These are phyloP conservation scores for Hypoxylon sp. DNA, from an alignment of 2,329 filamentous ascomycete genomes.

Conservation along the genomic window DNA sequence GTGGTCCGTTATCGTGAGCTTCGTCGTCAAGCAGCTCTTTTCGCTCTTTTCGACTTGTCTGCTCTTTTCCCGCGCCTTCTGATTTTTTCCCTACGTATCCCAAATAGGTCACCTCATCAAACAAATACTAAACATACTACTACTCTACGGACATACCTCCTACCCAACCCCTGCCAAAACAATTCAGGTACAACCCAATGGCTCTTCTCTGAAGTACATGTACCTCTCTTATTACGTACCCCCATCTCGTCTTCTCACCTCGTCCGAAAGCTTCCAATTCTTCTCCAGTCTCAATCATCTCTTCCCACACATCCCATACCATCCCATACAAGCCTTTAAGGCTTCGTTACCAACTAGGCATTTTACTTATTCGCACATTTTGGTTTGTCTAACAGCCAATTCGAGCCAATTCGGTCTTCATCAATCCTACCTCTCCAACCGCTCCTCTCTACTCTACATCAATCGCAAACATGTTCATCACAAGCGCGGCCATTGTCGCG, in stretches of 20 bases:
- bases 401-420: conserved; percentile 22
- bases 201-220: conserved; percentile 5
- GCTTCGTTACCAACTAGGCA: conserved; percentile 30
- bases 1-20: conserved; percentile 46
- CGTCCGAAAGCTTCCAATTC: conserved; percentile 28
- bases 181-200: conserved; percentile 41
- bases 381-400: conserved; percentile 28
- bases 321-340: conserved; percentile 16
- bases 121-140: conserved; percentile 34
- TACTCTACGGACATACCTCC: conserved; percentile 22
- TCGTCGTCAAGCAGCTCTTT: conserved; percentile 37
- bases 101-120: conserved; percentile 29
- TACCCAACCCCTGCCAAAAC: conserved; percentile 22
- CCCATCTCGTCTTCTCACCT: conserved; percentile 23
- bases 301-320: conserved; percentile 21
- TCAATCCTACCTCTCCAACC: conserved; percentile 10
- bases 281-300: conserved; percentile 32
- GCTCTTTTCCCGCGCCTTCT: conserved; percentile 22
- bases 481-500: conserved; percentile 59
- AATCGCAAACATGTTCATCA: conserved; percentile 51
- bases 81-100: conserved; percentile 21
- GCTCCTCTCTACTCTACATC: conserved; percentile 1
- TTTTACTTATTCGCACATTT: conserved; percentile 29
- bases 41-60: conserved; percentile 19
- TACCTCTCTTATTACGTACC: conserved; percentile 40